These are phyloP conservation scores for Camelina laxa DNA, from an alignment of 345 rosid genomes.

Conservation along the genomic window DNA sequence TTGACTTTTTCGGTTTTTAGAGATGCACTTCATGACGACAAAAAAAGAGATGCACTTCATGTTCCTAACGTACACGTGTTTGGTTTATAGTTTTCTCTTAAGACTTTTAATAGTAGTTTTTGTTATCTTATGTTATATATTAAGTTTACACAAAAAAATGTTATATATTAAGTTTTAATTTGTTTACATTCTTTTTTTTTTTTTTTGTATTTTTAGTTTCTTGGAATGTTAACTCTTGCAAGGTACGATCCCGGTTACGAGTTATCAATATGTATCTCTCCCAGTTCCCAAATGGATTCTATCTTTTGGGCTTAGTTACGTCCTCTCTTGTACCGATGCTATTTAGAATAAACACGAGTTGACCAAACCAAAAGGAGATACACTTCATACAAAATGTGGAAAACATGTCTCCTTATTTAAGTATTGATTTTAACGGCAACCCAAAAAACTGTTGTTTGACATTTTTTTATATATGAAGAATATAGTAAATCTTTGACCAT, in stretches of 20 bases:
- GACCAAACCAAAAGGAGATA: background rate
- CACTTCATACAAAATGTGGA: slow-evolving; percentile 23
- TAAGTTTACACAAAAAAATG: background rate
- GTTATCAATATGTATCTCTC: background rate
- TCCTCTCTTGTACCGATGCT: background rate
- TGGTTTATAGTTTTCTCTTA: background rate
- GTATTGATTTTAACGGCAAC: background rate
- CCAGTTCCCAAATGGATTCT: background rate
- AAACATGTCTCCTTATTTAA: slow-evolving; percentile 14
- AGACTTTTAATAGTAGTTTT: background rate
- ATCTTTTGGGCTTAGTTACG: background rate
- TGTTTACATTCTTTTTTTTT: no score
- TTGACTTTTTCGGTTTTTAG: slow-evolving; percentile 12
- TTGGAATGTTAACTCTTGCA: background rate
- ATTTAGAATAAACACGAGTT: background rate
- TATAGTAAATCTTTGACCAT: slow-evolving; percentile 6
- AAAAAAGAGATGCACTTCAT: background rate
- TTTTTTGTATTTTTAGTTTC: background rate
- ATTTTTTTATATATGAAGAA: background rate
- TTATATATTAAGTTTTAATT: background rate
- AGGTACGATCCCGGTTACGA: background rate
- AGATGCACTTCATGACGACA: slow-evolving; percentile 11
- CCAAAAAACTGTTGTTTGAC: no score
- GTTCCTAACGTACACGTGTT: background rate
- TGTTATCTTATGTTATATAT: background rate